Evolutionary conservation across 495 filamentous ascomycete species (phyloP).

Genomic region (Trichoderma erinaceum): DNA sequence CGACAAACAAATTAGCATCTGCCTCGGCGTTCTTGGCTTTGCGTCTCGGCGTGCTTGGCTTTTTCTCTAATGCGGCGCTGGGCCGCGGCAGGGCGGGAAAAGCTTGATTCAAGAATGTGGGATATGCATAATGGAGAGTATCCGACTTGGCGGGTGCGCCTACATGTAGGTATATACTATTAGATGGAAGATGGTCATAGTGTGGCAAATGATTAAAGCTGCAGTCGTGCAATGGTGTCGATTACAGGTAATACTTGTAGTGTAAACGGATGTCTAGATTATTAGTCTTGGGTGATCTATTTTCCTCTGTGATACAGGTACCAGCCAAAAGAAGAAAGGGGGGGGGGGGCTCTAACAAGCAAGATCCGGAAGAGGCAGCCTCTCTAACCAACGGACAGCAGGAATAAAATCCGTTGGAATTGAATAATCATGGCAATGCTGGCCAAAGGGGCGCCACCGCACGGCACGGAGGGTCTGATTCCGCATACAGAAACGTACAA

Average conservation of each 20-base stretch:
- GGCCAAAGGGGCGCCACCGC: neutral
- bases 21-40: conserved; percentile 10
- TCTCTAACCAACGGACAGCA: neutral
- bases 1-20: neutral
- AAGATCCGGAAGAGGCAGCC: too few relatives aligned
- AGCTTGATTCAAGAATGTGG: conserved; percentile 8
- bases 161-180: neutral
- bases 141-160: conserved; percentile 1
- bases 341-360: too few relatives aligned
- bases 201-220: too few relatives aligned
- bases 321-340: too few relatives aligned
- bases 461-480: neutral
- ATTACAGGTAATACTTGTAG: too few relatives aligned
- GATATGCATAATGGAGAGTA: conserved; percentile 1
- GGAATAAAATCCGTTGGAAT: neutral
- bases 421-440: neutral
- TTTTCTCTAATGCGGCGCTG: conserved; percentile 10
- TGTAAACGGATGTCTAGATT: too few relatives aligned
- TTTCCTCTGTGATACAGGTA: too few relatives aligned
- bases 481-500: neutral
- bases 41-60: conserved; percentile 9
- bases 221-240: too few relatives aligned
- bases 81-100: conserved; percentile 12
- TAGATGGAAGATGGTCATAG: neutral
- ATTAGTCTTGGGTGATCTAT: too few relatives aligned